Evolutionary conservation across 2,329 filamentous ascomycete genomes (phyloP).

Genomic region (Neopestalotiopsis sp.): DNA sequence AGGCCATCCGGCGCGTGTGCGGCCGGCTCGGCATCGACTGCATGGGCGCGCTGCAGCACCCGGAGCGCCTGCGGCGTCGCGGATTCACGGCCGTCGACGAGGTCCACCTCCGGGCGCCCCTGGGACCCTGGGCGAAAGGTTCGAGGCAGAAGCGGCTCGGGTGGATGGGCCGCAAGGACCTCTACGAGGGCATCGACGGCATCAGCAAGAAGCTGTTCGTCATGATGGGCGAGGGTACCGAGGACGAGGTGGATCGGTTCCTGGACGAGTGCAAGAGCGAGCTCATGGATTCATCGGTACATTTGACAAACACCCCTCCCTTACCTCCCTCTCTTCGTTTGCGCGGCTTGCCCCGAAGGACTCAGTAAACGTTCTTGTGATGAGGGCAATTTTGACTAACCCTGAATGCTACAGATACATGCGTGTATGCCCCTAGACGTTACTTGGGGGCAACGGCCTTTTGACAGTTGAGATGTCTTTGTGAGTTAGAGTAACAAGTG

Average conservation of each 20-base stretch:
- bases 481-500: neutral
- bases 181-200: constrained; percentile 28
- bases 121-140: constrained; percentile 19
- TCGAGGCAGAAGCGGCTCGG: constrained; percentile 21
- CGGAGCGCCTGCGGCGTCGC: constrained; percentile 23
- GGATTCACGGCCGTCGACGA: constrained; percentile 29
- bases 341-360: no score
- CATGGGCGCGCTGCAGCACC: constrained; percentile 21
- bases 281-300: constrained; percentile 22
- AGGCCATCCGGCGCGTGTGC: constrained; percentile 20
- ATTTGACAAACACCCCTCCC: neutral
- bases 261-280: constrained; percentile 22
- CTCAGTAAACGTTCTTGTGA: neutral
- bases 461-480: constrained; percentile 13
- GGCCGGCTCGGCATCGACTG: constrained; percentile 24
- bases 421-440: constrained; percentile 24
- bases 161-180: constrained; percentile 28
- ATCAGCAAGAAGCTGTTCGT: constrained; percentile 30
- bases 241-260: constrained; percentile 21
- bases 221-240: constrained; percentile 30
- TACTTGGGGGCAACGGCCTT: constrained; percentile 24
- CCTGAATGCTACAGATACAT: constrained; percentile 21
- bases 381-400: neutral
- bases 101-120: constrained; percentile 23
- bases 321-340: neutral